Percentiles rank a stretch among this genome's conserved stretches.
Conservation (phyloP, 495 filamentous ascomycete genomes). For the Endocarpon pusillum region DNA sequence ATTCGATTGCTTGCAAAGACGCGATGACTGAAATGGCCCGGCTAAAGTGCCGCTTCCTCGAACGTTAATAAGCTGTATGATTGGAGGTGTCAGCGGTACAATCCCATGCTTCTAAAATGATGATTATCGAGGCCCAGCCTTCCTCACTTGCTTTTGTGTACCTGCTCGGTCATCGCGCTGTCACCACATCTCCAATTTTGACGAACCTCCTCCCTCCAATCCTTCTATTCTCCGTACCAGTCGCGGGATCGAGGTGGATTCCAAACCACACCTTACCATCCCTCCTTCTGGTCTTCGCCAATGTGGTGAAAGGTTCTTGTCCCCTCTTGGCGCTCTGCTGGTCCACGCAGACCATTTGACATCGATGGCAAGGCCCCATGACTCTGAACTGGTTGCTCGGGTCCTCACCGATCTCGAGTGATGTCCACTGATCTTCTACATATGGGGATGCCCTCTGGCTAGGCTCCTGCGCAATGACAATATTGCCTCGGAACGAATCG, state of each 20-base stretch:
- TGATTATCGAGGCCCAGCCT: too few relatives aligned
- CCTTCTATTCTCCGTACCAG: conserved; percentile 1
- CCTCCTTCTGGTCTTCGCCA: conserved; percentile 68
- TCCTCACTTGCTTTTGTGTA: too few relatives aligned
- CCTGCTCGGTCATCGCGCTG: too few relatives aligned
- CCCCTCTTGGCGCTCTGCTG: conserved; percentile 62
- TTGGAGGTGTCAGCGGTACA: too few relatives aligned
- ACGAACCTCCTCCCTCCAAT: conserved; percentile 11
- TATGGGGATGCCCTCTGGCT: conserved; percentile 35
- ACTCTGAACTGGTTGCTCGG: conserved; percentile 37
- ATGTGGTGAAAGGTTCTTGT: conserved; percentile 73
- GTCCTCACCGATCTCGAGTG: conserved; percentile 22
- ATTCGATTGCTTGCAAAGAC: too few relatives aligned
- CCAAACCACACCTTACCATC: conserved; percentile 79
- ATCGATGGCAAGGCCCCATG: conserved; percentile 68
- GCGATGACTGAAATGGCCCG: too few relatives aligned
- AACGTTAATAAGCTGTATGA: too few relatives aligned
- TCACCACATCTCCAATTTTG: conserved; percentile 28
- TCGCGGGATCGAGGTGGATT: conserved; percentile 39
- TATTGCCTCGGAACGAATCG: conserved; percentile 71
- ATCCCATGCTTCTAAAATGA: too few relatives aligned
- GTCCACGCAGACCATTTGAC: conserved; percentile 91
- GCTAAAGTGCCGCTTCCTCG: too few relatives aligned
- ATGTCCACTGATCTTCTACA: conserved; percentile 32
- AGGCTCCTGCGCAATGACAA: conserved; percentile 41